Percentiles rank a stretch among this genome's conserved stretches.
Conservation (phyloP, 148 eudicot species). For the Arbutus unedo region DNA sequence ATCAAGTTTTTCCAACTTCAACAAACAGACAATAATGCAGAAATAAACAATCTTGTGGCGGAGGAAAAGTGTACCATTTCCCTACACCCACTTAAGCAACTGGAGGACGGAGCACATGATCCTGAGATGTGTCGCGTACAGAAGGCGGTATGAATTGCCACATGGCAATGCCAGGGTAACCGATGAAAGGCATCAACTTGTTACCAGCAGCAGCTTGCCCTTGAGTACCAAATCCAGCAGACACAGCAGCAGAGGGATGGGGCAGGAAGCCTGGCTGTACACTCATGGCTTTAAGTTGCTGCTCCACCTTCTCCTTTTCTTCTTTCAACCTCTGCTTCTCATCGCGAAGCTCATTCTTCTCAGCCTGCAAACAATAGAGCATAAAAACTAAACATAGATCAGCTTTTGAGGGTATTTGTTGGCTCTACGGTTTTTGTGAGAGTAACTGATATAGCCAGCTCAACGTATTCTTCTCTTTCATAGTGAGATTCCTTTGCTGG, state of each 20-base stretch:
- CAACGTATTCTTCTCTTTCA: neutral
- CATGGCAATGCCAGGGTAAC: slow-evolving; percentile 67
- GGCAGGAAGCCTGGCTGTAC: slow-evolving; percentile 43
- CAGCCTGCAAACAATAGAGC: slow-evolving; percentile 32
- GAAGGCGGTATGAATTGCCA: slow-evolving; percentile 77
- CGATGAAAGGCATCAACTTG: slow-evolving; percentile 52
- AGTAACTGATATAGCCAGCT: neutral
- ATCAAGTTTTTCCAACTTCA: slow-evolving; percentile 3
- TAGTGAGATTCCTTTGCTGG: neutral
- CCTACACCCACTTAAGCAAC: slow-evolving; percentile 43
- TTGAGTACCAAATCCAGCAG: slow-evolving; percentile 51
- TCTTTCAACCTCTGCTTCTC: slow-evolving; percentile 55
- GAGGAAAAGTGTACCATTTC: neutral
- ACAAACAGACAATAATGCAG: neutral
- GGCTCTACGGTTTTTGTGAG: neutral
- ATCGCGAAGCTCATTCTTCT: slow-evolving; percentile 66
- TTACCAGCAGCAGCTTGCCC: slow-evolving; percentile 40
- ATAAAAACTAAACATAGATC: neutral
- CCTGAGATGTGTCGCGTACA: slow-evolving; percentile 62
- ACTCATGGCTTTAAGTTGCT: slow-evolving; percentile 36
- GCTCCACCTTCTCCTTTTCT: slow-evolving; percentile 55
- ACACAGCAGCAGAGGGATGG: slow-evolving; percentile 34
- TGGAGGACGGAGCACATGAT: slow-evolving; percentile 67
- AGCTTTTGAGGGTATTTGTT: neutral
- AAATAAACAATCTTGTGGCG: neutral